Percentiles rank a stretch among this genome's conserved stretches.
These are phyloP conservation scores for Alternaria angustiovoidea DNA, from an alignment of 2,329 filamentous ascomycete genomes.

Conservation along the genomic window DNA sequence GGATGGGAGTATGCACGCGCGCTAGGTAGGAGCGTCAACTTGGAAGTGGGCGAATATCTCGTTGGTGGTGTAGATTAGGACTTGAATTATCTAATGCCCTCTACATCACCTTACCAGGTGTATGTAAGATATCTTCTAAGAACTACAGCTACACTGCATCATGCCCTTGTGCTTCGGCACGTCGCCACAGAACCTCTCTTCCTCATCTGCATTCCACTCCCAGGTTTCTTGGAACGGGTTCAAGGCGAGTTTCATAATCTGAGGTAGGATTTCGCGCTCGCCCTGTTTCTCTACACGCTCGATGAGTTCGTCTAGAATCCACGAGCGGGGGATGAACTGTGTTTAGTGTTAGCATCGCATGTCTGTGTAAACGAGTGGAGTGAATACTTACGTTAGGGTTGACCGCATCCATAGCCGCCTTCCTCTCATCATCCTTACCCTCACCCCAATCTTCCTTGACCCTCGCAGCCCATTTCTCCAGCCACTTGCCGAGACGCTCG, in stretches of 20 bases:
- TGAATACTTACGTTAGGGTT: slow-evolving; percentile 8
- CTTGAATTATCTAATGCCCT: too few relatives aligned
- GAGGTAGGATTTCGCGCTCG: slow-evolving; percentile 78
- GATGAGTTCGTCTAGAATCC: slow-evolving; percentile 94
- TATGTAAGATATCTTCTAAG: slow-evolving; percentile 46
- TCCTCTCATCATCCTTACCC: slow-evolving; percentile 64
- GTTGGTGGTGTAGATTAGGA: slow-evolving; percentile 46
- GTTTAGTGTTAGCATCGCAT: slow-evolving; percentile 4
- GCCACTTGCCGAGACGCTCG: slow-evolving; percentile 76
- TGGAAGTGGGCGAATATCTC: slow-evolving; percentile 77
- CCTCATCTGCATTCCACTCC: slow-evolving; percentile 73
- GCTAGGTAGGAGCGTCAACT: slow-evolving; percentile 74
- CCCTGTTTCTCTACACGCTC: slow-evolving; percentile 83
- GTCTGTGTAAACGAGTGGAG: background rate
- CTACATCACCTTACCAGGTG: background rate
- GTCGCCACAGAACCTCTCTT: slow-evolving; percentile 83
- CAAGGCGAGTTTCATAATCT: slow-evolving; percentile 82
- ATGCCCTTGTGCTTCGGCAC: slow-evolving; percentile 79
- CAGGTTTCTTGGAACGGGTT: slow-evolving; percentile 85
- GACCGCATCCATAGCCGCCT: slow-evolving; percentile 10
- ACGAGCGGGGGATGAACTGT: slow-evolving; percentile 83
- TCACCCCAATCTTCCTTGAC: slow-evolving; percentile 79
- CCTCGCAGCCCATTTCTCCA: slow-evolving; percentile 77
- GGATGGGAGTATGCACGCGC: slow-evolving; percentile 78
- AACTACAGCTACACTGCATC: slow-evolving; percentile 96